Conservation (phyloP, 2,329 filamentous ascomycete species). For the Malbranchea zuffiana region DNA sequence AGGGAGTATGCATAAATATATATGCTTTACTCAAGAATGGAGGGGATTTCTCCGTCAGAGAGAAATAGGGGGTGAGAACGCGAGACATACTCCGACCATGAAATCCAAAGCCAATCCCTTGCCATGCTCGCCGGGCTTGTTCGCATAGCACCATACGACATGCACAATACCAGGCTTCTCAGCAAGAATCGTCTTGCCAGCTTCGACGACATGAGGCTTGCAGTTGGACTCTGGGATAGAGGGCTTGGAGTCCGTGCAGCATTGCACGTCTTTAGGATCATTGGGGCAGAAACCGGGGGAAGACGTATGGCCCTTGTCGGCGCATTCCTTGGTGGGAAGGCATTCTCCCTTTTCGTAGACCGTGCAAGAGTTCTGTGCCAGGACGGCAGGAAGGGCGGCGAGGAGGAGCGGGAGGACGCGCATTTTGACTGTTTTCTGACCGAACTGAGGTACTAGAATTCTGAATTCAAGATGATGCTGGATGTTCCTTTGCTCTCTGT, state of each 20-base stretch:
- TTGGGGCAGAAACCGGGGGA: conserved; percentile 25
- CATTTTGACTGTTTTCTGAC: too few species aligned
- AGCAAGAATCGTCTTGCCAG: conserved; percentile 17
- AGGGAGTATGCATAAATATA: background rate
- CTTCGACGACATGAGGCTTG: conserved; percentile 17
- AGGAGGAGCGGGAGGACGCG: conserved; percentile 1
- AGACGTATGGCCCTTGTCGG: conserved; percentile 28
- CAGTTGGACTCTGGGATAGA: conserved; percentile 11
- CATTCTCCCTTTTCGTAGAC: too few species aligned
- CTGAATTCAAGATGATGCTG: too few species aligned
- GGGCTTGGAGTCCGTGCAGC: conserved; percentile 15
- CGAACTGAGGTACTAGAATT: too few species aligned
- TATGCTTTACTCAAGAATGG: background rate
- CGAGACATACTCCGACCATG: conserved; percentile 22
- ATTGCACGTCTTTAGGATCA: conserved; percentile 19
- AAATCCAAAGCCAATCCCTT: conserved; percentile 25
- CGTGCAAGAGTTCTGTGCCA: conserved; percentile 5
- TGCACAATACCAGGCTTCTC: conserved; percentile 17
- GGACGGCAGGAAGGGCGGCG: conserved; percentile 5
- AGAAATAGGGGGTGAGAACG: too few species aligned
- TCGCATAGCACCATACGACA: conserved; percentile 17
- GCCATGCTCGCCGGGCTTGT: conserved; percentile 19
- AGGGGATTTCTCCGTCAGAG: too few species aligned
- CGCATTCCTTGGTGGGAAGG: conserved; percentile 29
- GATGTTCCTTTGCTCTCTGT: too few species aligned